A percentile compares a stretch with the other conserved stretches of the same genome.
Evolutionary conservation across 129 eudicot species (phyloP).

Genomic region (sunflower (Helianthus annuus)): HanXRQr2.0-SUNRISE NC_035434.2:53011305-53011804

Average conservation of each 20-base stretch:
- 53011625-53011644: background rate
- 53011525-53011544: background rate
- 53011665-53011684: constrained; percentile 20
- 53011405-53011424: no score
- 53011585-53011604: constrained; percentile 21
- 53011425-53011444: background rate
- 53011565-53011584: background rate
- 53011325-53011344: no score
- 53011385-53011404: no score
- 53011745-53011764: background rate
- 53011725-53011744: background rate
- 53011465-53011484: constrained; percentile 31
- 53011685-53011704: constrained; percentile 26
- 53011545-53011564: background rate
- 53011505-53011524: background rate
- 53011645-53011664: background rate
- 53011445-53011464: constrained; percentile 19
- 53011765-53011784: background rate
- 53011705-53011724: constrained; percentile 31
- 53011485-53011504: background rate
- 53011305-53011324: no score
- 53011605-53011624: constrained; percentile 2
- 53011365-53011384: no score
- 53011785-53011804: background rate
- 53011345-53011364: no score